Evolutionary conservation across 768 basidiomycete genomes (phyloP), one percentile per base, ranked within the genome.

Genomic region (Tricholoma flavovirens): DNA sequence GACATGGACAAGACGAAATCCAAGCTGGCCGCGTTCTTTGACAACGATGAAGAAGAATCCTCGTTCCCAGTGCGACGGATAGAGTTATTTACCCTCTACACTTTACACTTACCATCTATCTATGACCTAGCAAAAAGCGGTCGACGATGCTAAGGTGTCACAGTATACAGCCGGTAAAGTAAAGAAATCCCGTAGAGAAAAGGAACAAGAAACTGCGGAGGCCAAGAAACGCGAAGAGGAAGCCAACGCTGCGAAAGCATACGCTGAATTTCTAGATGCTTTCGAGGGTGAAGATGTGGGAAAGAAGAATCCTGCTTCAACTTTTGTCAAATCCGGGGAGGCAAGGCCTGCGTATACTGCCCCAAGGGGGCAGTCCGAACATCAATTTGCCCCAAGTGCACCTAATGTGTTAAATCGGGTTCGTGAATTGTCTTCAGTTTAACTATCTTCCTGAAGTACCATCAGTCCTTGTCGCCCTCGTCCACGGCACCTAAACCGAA

Each of bases 51-150:
- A 66, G 89, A 90, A 72, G 88, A 89, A 66, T 74, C 85, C 77
- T 82, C 87, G 78, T 88, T 90, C 77, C 83, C 88, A 86, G 90
- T 93, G 88, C 89, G 90, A 89, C 77, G 85, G 82, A 87, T 81
- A 83, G 79, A 82, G 78, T 79, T 81, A 75, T 78, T 82, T 82
- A 73, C 71, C 66, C 69, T 72, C 66, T 67, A 69, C 67, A 71
- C 69, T 75, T 73, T 72, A 69, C 73, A 77, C 87, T 87, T 79
- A 87, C 86, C 76, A 74, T 74, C 74, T 73, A 73, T 68, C 68
- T 71, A 70, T 74, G 60, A 66, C 67, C 70, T 79, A 93, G 91
- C 87, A 84, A 83, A 91, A 87, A 78, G 76, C 88, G 56, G 78
- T 96, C 57, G 91, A 92, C 64, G 86, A 88, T 66, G 82, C 87